These are phyloP conservation scores for Henningerozyma blattae DNA, from an alignment of 805 yeast species.

Conservation along the genomic window DNA sequence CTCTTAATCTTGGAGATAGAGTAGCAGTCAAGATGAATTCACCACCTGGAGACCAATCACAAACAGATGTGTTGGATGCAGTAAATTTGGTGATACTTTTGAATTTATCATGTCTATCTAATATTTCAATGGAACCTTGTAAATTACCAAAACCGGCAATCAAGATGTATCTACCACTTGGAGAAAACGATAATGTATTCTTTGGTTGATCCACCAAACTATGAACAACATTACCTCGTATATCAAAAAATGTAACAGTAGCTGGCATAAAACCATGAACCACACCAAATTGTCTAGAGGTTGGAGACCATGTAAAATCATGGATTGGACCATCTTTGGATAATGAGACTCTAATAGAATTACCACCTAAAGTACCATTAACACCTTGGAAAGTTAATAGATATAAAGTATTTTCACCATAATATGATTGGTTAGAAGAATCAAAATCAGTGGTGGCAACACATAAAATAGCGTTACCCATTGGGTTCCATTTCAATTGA, in stretches of 20 bases:
- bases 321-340: constrained; percentile 87
- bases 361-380: constrained; percentile 78
- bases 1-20: constrained; percentile 91
- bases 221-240: constrained; percentile 79
- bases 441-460: constrained; percentile 95
- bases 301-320: constrained; percentile 95
- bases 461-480: constrained; percentile 90
- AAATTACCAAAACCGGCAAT: constrained; percentile 97
- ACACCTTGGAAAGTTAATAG: constrained; percentile 38
- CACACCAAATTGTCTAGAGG: constrained; percentile 93
- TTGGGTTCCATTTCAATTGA: constrained; percentile 81
- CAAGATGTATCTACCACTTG: constrained; percentile 81
- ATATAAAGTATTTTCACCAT: constrained; percentile 91
- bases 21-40: constrained; percentile 89
- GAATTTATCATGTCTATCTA: constrained; percentile 84
- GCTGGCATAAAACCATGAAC: constrained; percentile 98
- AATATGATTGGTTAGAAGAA: constrained; percentile 83
- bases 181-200: constrained; percentile 84
- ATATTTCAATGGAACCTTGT: constrained; percentile 91
- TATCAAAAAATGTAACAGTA: constrained; percentile 84
- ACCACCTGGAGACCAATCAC: constrained; percentile 98
- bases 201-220: constrained; percentile 78
- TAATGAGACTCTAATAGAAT: constrained; percentile 76
- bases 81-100: constrained; percentile 68
- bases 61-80: constrained; percentile 91